Conservation (phyloP, 176 grass and related monocot species). For the Luzula sylvatica region DNA sequence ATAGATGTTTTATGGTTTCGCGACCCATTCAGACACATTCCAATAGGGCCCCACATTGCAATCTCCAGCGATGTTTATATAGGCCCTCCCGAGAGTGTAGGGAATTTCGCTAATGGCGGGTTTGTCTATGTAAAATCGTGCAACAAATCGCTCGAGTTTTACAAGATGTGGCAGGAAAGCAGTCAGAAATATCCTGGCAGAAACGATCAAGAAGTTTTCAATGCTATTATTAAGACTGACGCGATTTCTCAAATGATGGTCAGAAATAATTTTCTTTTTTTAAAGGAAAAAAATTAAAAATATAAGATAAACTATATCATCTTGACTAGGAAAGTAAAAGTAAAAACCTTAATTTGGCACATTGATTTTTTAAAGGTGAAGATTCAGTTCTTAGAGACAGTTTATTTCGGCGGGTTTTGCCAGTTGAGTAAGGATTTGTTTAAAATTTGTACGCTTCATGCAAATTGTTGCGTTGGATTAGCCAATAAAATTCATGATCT, state of each 20-base stretch:
- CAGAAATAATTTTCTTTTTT: too few relatives aligned
- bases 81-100: slow-evolving; percentile 45
- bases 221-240: slow-evolving; percentile 76
- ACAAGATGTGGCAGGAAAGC: slow-evolving; percentile 44
- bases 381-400: slow-evolving; percentile 83
- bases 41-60: slow-evolving; percentile 53
- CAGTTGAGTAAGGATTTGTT: slow-evolving; percentile 77
- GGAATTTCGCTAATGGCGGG: slow-evolving; percentile 79
- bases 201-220: slow-evolving; percentile 93
- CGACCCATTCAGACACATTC: slow-evolving; percentile 71
- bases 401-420: slow-evolving; percentile 59
- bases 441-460: slow-evolving; percentile 74
- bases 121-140: slow-evolving; percentile 72
- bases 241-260: slow-evolving; percentile 21
- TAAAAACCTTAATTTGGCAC: too few relatives aligned
- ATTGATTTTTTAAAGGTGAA: slow-evolving; percentile 10
- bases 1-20: slow-evolving; percentile 96
- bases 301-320: too few relatives aligned
- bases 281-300: too few relatives aligned
- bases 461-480: slow-evolving; percentile 76
- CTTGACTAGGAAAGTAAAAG: too few relatives aligned
- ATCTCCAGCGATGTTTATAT: slow-evolving; percentile 66
- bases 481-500: slow-evolving; percentile 56
- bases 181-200: slow-evolving; percentile 38
- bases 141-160: slow-evolving; percentile 63